phyloP scores from a whole-genome alignment of 805 yeast genomes.

The Kodamaea restingae region DNA sequence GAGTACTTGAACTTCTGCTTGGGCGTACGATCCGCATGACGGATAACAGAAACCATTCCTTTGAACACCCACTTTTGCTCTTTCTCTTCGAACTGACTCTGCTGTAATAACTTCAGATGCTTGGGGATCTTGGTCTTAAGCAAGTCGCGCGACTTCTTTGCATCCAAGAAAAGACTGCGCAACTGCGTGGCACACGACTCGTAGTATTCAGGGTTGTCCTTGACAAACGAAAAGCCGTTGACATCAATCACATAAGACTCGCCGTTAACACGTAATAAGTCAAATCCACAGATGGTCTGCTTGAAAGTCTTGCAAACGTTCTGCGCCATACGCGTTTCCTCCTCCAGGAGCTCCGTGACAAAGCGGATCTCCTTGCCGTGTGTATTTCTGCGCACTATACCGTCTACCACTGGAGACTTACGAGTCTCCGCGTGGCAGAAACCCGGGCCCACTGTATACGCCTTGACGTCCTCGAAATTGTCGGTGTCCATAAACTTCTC shows the following conservation, averaged over 20 bases:
- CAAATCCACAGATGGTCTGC: slow-evolving; percentile 97
- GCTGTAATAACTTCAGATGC: slow-evolving; percentile 30
- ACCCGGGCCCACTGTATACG: slow-evolving; percentile 88
- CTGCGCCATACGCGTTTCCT: slow-evolving; percentile 77
- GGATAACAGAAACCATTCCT: slow-evolving; percentile 83
- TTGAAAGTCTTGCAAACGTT: slow-evolving; percentile 72
- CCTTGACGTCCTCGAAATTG: slow-evolving; percentile 97
- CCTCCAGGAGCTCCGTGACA: slow-evolving; percentile 70
- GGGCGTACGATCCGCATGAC: slow-evolving; percentile 99
- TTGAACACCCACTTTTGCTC: slow-evolving; percentile 95
- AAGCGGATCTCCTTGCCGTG: slow-evolving; percentile 96
- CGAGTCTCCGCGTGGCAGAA: slow-evolving; percentile 98
- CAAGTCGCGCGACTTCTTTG: slow-evolving; percentile 39
- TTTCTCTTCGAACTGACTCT: slow-evolving; percentile 49
- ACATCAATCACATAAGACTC: slow-evolving; percentile 92
- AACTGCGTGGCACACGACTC: slow-evolving; percentile 77
- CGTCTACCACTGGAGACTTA: slow-evolving; percentile 99
- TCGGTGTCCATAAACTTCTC: slow-evolving; percentile 97
- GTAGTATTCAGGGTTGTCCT: slow-evolving; percentile 83
- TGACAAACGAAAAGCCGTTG: slow-evolving; percentile 96
- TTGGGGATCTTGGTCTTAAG: slow-evolving; percentile 36
- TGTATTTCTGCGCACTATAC: slow-evolving; percentile 93
- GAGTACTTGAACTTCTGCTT: slow-evolving; percentile 96
- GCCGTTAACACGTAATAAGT: slow-evolving; percentile 83
- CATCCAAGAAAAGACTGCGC: slow-evolving; percentile 64